phyloP scores from a whole-genome alignment of 2,329 filamentous ascomycete species.

The Esteya vermicola region DNA sequence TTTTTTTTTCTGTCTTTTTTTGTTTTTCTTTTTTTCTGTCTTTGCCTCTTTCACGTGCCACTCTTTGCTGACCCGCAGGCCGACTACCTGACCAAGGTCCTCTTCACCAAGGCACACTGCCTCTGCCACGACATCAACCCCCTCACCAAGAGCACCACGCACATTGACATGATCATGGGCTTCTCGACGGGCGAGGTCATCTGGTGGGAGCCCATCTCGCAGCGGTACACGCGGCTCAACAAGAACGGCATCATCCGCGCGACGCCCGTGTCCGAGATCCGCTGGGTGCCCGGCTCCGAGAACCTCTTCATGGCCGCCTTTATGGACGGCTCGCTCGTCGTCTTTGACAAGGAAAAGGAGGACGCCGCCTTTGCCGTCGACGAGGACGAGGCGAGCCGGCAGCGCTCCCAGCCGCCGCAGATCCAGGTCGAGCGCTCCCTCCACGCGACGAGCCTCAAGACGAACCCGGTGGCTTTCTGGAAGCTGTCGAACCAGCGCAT shows the following conservation, averaged over 20 bases:
- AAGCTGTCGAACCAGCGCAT: constrained; percentile 83
- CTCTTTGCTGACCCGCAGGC: no score
- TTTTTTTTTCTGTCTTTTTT: no score
- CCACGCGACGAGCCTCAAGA: constrained; percentile 83
- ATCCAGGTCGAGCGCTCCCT: constrained; percentile 81
- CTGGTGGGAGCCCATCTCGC: constrained; percentile 95
- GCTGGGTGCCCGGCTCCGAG: constrained; percentile 89
- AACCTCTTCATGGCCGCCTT: constrained; percentile 85
- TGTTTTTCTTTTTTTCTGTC: no score
- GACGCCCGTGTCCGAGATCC: constrained; percentile 73
- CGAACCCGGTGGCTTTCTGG: constrained; percentile 86
- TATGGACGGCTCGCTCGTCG: constrained; percentile 77
- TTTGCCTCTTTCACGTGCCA: neutral
- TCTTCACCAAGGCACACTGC: constrained; percentile 94
- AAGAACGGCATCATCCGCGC: constrained; percentile 90
- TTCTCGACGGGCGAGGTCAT: constrained; percentile 96
- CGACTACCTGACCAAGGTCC: constrained; percentile 86
- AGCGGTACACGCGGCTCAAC: constrained; percentile 89
- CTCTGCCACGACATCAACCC: constrained; percentile 87
- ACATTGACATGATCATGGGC: constrained; percentile 87
- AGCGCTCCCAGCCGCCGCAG: constrained; percentile 17
- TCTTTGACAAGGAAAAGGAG: constrained; percentile 97
- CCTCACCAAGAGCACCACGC: constrained; percentile 61
- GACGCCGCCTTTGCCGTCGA: constrained; percentile 68
- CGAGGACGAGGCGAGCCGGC: constrained; percentile 49